These are phyloP conservation scores for Ceratobasidium sp. DNA, from an alignment of 1,284 basidiomycete species.

Conservation along the genomic window DNA sequence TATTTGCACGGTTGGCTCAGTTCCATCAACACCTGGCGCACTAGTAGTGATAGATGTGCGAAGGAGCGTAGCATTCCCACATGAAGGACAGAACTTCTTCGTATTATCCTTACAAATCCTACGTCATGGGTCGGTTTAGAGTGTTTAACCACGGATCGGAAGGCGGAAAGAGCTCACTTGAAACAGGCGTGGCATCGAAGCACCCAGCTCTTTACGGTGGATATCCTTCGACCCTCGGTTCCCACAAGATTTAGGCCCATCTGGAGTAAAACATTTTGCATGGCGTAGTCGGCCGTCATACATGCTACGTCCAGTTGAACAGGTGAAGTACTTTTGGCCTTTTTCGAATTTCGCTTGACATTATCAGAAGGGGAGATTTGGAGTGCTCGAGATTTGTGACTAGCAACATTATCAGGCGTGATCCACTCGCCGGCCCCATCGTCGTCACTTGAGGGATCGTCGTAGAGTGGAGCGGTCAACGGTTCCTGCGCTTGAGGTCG, in stretches of 20 bases:
- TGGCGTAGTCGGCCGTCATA: slow-evolving; percentile 99
- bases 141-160: slow-evolving; percentile 1
- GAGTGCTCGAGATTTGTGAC: slow-evolving; percentile 91
- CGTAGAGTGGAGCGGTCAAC: slow-evolving; percentile 64
- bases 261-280: slow-evolving; percentile 97
- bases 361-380: slow-evolving; percentile 75
- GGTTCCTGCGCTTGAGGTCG: slow-evolving; percentile 36
- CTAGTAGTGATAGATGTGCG: slow-evolving; percentile 92
- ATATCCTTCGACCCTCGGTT: slow-evolving; percentile 90
- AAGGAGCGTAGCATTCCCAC: slow-evolving; percentile 93
- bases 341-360: slow-evolving; percentile 56
- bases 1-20: slow-evolving; percentile 78
- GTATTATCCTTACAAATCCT: slow-evolving; percentile 97
- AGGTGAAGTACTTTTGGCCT: slow-evolving; percentile 57
- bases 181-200: slow-evolving; percentile 98
- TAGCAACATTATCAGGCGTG: slow-evolving; percentile 88
- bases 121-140: slow-evolving; percentile 39
- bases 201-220: slow-evolving; percentile 95
- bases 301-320: slow-evolving; percentile 73
- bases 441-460: slow-evolving; percentile 77
- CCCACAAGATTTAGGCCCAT: slow-evolving; percentile 96
- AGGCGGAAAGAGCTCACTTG: slow-evolving; percentile 79
- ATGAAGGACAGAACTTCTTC: slow-evolving; percentile 97
- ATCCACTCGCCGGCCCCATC: slow-evolving; percentile 98
- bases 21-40: slow-evolving; percentile 68